These are phyloP conservation scores for Vitis hybrid DNA, from an alignment of 177 flowering plant genomes.

Conservation along the genomic window DNA sequence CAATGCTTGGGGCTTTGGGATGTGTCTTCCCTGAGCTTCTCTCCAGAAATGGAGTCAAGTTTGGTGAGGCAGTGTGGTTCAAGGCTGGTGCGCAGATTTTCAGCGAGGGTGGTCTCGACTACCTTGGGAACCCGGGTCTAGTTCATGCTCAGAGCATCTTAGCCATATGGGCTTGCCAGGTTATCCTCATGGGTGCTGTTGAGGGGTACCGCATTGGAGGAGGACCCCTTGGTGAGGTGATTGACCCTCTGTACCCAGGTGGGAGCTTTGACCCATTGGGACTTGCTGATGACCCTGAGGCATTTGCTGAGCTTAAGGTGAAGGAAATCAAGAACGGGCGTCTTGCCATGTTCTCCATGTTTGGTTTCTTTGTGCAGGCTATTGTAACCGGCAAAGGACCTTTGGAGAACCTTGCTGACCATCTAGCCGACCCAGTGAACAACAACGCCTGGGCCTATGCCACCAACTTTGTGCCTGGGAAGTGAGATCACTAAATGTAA, in stretches of 20 bases:
- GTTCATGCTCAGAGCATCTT: conserved; percentile 43
- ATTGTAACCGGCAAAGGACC: conserved; percentile 40
- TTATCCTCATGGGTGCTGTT: conserved; percentile 34
- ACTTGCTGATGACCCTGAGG: conserved; percentile 38
- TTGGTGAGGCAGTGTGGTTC: conserved; percentile 39
- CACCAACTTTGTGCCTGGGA: conserved; percentile 39
- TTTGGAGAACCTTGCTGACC: conserved; percentile 33
- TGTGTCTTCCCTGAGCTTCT: conserved; percentile 41
- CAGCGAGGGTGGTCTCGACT: conserved; percentile 40
- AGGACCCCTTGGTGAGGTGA: conserved; percentile 31
- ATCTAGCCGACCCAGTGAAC: conserved; percentile 34
- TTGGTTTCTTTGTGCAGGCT: conserved; percentile 40
- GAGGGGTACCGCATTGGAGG: conserved; percentile 38
- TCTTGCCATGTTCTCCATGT: conserved; percentile 45
- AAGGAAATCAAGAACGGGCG: conserved; percentile 37
- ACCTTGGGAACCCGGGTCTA: conserved; percentile 36
- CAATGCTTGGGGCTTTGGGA: conserved; percentile 42
- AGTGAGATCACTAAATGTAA: conserved; percentile 17
- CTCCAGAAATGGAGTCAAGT: conserved; percentile 32
- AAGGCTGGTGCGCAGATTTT: conserved; percentile 41
- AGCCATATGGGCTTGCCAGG: conserved; percentile 36
- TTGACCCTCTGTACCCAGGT: conserved; percentile 35
- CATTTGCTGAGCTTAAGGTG: conserved; percentile 41
- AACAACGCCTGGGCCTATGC: conserved; percentile 36
- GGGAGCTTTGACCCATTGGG: conserved; percentile 31